Evolutionary conservation across 768 basidiomycete species (phyloP).

Genomic region (Mycena epipterygia): DNA sequence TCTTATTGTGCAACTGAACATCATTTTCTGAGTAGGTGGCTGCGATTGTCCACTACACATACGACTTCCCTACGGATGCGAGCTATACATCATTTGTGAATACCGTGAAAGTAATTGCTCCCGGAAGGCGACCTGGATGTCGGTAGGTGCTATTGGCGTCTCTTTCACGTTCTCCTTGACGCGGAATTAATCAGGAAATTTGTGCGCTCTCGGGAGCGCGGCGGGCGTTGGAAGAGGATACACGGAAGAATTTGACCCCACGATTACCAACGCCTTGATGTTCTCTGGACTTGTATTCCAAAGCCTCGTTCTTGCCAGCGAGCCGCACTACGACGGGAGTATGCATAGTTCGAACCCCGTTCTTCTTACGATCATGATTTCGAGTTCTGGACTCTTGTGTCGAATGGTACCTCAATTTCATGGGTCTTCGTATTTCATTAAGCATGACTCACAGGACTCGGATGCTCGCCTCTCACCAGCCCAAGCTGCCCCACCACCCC

Average conservation of each 20-base stretch:
- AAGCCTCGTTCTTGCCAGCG: constrained; percentile 50
- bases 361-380: neutral
- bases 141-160: constrained; percentile 39
- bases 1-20: too few relatives aligned
- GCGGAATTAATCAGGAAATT: constrained; percentile 45
- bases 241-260: constrained; percentile 53
- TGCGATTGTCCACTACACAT: constrained; percentile 60
- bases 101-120: constrained; percentile 42
- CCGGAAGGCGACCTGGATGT: constrained; percentile 56
- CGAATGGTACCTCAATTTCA: constrained; percentile 49
- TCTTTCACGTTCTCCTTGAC: neutral
- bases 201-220: constrained; percentile 54
- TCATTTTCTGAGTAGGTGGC: constrained; percentile 44
- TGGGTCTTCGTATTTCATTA: constrained; percentile 23
- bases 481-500: constrained; percentile 49
- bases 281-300: constrained; percentile 55
- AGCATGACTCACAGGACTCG: constrained; percentile 45
- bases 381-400: constrained; percentile 59
- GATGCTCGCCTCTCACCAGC: constrained; percentile 53
- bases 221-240: constrained; percentile 51
- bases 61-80: constrained; percentile 58
- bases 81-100: constrained; percentile 49
- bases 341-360: neutral
- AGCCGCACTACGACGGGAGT: constrained; percentile 55
- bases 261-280: constrained; percentile 56